Conservation (phyloP, 345 rosid species). For the Gossypium bickii region DNA sequence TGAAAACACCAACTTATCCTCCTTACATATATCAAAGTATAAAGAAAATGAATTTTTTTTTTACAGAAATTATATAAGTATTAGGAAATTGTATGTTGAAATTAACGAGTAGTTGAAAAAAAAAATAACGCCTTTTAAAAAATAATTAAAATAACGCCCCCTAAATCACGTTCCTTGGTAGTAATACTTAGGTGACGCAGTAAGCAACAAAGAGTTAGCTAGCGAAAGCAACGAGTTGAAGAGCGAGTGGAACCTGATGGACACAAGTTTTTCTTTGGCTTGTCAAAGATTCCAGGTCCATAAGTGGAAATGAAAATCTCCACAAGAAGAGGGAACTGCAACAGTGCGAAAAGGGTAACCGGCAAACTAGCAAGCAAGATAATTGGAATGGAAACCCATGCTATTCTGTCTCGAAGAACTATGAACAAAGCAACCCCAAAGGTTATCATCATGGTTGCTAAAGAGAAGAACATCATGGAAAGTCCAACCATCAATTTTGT, state of each 20-base stretch:
- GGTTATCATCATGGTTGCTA: constrained; percentile 63
- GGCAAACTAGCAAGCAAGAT: constrained; percentile 51
- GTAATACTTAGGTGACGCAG: neutral
- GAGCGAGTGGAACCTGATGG: neutral
- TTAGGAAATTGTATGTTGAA: too few relatives aligned
- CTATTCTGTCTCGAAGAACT: constrained; percentile 19
- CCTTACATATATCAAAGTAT: too few relatives aligned
- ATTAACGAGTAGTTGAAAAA: too few relatives aligned
- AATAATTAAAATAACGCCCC: too few relatives aligned
- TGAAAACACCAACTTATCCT: too few relatives aligned
- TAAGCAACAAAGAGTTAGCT: neutral
- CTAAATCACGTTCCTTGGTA: too few relatives aligned
- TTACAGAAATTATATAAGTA: too few relatives aligned
- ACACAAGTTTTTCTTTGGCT: constrained; percentile 30
- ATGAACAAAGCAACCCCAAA: constrained; percentile 42
- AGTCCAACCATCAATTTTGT: constrained; percentile 56
- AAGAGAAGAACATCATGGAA: constrained; percentile 55
- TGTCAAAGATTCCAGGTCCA: constrained; percentile 57
- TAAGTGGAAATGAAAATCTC: constrained; percentile 62
- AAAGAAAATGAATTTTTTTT: too few relatives aligned
- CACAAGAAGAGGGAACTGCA: constrained; percentile 61
- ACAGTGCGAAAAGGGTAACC: constrained; percentile 49
- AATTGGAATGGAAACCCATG: constrained; percentile 44
- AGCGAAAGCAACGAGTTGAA: neutral
- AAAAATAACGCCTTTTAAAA: too few relatives aligned